Percentiles rank a stretch among this genome's conserved stretches.
These are phyloP conservation scores for Raffaelea arxii DNA, from an alignment of 2,329 filamentous ascomycete genomes.

Conservation along the genomic window DNA sequence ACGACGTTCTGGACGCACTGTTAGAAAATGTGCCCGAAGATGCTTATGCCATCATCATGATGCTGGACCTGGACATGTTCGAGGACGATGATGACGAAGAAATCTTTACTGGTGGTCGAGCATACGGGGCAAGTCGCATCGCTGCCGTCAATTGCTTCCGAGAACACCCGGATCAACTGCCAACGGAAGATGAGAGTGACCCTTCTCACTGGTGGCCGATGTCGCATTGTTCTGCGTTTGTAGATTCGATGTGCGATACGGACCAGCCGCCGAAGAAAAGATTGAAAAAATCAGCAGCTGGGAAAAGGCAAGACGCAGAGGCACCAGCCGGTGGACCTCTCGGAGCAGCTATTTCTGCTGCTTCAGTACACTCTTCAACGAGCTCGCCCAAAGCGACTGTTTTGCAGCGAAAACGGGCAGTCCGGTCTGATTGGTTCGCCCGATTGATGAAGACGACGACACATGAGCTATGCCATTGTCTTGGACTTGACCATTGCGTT, in stretches of 20 bases:
- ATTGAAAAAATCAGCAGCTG: neutral
- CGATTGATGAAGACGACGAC: constrained; percentile 46
- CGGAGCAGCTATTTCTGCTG: neutral
- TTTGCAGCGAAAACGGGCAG: neutral
- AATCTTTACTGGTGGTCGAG: constrained; percentile 56
- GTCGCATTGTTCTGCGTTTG: constrained; percentile 47
- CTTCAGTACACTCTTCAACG: too few species aligned
- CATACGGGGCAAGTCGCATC: constrained; percentile 55
- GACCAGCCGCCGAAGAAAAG: constrained; percentile 3
- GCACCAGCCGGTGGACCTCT: neutral
- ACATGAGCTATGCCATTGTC: constrained; percentile 60
- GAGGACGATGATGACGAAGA: constrained; percentile 48
- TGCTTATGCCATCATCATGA: constrained; percentile 47
- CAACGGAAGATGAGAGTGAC: neutral
- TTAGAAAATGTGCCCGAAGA: constrained; percentile 43
- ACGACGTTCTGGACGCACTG: constrained; percentile 50
- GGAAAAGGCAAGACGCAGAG: neutral
- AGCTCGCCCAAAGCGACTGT: neutral
- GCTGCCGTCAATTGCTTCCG: constrained; percentile 52
- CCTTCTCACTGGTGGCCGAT: constrained; percentile 52
- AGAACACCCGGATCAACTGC: constrained; percentile 42
- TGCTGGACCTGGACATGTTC: constrained; percentile 54
- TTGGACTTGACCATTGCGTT: constrained; percentile 55
- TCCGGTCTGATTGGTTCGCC: constrained; percentile 37
- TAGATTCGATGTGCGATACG: constrained; percentile 26